Conservation (phyloP, 2,329 filamentous ascomycete genomes). For the Aspergillus flavus region DNA sequence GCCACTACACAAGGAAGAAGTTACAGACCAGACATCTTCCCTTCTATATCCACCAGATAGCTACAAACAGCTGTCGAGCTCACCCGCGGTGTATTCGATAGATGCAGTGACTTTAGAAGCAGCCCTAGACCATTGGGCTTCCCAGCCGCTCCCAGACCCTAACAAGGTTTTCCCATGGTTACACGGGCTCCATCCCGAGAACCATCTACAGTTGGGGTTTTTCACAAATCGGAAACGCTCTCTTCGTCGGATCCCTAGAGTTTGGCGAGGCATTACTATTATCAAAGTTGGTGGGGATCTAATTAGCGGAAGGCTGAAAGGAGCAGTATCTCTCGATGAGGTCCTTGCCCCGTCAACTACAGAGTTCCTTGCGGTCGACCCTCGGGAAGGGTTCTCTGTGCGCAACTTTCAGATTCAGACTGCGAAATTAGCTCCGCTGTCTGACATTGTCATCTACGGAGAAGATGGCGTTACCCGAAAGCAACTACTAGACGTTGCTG, state of each 20-base stretch:
- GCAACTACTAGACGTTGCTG: conserved; percentile 66
- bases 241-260: conserved; percentile 71
- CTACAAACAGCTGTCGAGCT: conserved; percentile 59
- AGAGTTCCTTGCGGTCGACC: conserved; percentile 81
- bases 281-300: conserved; percentile 89
- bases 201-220: conserved; percentile 86
- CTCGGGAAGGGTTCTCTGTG: conserved; percentile 87
- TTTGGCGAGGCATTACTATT: conserved; percentile 77
- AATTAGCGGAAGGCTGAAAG: conserved; percentile 74
- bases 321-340: conserved; percentile 80
- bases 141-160: conserved; percentile 80
- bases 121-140: conserved; percentile 74
- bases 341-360: conserved; percentile 62
- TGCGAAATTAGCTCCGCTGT: conserved; percentile 82
- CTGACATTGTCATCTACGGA: conserved; percentile 91
- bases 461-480: conserved; percentile 65
- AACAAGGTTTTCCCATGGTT: conserved; percentile 94
- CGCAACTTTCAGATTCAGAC: conserved; percentile 97
- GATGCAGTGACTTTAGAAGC: conserved; percentile 67
- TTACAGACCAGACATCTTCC: conserved; percentile 63
- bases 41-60: conserved; percentile 73
- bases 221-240: conserved; percentile 77
- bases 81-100: conserved; percentile 71
- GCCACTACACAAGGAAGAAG: conserved; percentile 59
- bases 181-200: conserved; percentile 86